Conservation (phyloP, 108 stramenopile genomes). For the Cyclotella cryptica region DNA sequence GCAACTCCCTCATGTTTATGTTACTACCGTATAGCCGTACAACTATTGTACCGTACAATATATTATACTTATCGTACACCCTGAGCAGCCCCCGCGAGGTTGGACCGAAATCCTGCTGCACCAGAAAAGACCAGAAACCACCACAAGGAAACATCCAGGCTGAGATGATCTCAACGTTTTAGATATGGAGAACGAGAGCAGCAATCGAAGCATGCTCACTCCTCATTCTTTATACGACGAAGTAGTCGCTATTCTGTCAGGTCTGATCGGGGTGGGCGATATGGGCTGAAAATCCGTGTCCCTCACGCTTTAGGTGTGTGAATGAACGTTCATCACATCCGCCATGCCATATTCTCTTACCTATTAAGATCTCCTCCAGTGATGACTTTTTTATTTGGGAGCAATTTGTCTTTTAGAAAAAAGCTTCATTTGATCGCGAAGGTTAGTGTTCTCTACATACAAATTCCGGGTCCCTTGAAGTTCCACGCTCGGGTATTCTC, state of each 20-base stretch:
- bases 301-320: constrained; percentile 72
- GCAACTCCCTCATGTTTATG: no score
- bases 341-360: background rate
- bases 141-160: no score
- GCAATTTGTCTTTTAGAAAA: constrained; percentile 56
- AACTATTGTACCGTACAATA: no score
- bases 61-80: no score
- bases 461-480: background rate
- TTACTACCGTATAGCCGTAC: no score
- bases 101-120: no score
- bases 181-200: no score
- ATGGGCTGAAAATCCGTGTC: constrained; percentile 86
- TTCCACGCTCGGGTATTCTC: background rate
- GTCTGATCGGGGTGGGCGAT: constrained; percentile 79
- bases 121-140: no score
- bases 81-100: no score
- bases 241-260: constrained; percentile 66
- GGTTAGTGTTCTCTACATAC: background rate
- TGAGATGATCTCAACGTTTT: no score
- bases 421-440: constrained; percentile 60
- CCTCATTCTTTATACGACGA: constrained; percentile 52
- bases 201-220: background rate
- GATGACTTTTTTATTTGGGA: no score
- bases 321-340: background rate
- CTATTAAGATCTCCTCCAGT: constrained; percentile 83